Base-by-base conservation (phyloP, 2,329 filamentous ascomycete genomes). In the Alternaria atra region DNA sequence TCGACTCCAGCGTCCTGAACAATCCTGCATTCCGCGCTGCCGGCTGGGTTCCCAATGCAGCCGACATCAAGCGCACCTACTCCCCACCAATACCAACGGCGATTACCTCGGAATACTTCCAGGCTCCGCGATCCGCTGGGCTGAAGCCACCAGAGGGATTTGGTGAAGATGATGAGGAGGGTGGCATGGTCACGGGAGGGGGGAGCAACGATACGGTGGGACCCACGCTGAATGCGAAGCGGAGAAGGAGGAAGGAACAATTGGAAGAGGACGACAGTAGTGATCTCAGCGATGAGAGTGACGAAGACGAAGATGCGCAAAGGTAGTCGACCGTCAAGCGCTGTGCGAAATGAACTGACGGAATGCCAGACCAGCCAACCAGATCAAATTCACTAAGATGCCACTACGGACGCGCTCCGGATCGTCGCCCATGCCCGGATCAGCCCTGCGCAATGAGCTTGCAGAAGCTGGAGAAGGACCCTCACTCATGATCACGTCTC, bases 331-430 rank as follows among this genome's bases (percentile, higher is more conserved):
- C 44, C n/a, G n/a, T 30, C 29, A 30, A 10, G 27, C 37, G n/a
- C 29, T 32, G 20, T 27, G 17, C 15, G 6, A 35, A 48, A 23
- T 39, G 35, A 44, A 46, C 57, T 66, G 34, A 64, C 43, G n/a
- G 32, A 50, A 37, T 39, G 12, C 60, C 61, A 74, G 91, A 55
- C 90, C 91, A 44, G 90, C 91, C 2, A 92, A 96, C 75, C 92
- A 96, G 77, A 97, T 98, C 77, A 94, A 94, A 74, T 99, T 99
- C 79, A 89, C 91, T 50, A 98, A 98, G 80, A 94, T 97, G 92
- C 94, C 95, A 1, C 86, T 97, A 43, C 88, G 94, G 30, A 89
- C 89, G 67, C 89, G 94, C 57, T 92, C 94, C 27, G 94, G 92
- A 10, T 97, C 94, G 0, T 97, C 94, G 48, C 94, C 94, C 4